phyloP scores from a whole-genome alignment of 352 stramenopile genomes.

The Pythium monospermum region DNA sequence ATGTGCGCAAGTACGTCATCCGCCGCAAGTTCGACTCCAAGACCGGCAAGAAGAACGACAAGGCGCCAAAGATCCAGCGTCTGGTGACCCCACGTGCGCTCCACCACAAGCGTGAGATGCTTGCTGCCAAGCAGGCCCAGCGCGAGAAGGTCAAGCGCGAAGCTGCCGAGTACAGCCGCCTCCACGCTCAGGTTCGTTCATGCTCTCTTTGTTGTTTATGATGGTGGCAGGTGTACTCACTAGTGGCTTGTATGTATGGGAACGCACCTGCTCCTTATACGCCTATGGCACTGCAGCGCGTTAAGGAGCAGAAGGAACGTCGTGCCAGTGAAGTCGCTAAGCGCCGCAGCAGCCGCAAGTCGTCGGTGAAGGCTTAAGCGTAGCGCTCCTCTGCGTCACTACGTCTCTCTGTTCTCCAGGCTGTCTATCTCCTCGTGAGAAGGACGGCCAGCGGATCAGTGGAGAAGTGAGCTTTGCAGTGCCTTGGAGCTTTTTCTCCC shows the following conservation, averaged over 20 bases:
- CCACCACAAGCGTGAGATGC: conserved; percentile 93
- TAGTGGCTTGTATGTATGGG: conserved; percentile 28
- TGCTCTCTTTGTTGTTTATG: conserved; percentile 1
- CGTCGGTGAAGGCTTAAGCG: conserved; percentile 88
- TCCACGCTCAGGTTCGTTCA: conserved; percentile 89
- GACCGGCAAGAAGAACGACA: conserved; percentile 97
- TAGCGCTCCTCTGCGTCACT: conserved; percentile 28
- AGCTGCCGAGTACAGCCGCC: conserved; percentile 96
- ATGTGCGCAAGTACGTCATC: conserved; percentile 99
- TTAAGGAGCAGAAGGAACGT: conserved; percentile 98
- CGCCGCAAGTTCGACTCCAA: conserved; percentile 98
- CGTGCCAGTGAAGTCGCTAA: conserved; percentile 97
- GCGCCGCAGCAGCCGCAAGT: conserved; percentile 96
- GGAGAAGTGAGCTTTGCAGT: conserved; percentile 5
- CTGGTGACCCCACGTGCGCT: conserved; percentile 97
- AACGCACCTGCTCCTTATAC: conserved; percentile 85
- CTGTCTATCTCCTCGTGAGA: not conserved
- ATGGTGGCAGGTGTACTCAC: conserved; percentile 29
- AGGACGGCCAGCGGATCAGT: conserved; percentile 11
- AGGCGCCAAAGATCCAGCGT: conserved; percentile 99
- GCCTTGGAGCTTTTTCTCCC: no score
- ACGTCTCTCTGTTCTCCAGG: conserved; percentile 16
- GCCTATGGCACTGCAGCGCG: conserved; percentile 94
- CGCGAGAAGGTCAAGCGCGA: conserved; percentile 92
- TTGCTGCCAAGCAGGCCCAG: conserved; percentile 80